Base-by-base conservation (phyloP, 169 alveolate genomes). In the Haemoproteus tartakovskyi region DNA sequence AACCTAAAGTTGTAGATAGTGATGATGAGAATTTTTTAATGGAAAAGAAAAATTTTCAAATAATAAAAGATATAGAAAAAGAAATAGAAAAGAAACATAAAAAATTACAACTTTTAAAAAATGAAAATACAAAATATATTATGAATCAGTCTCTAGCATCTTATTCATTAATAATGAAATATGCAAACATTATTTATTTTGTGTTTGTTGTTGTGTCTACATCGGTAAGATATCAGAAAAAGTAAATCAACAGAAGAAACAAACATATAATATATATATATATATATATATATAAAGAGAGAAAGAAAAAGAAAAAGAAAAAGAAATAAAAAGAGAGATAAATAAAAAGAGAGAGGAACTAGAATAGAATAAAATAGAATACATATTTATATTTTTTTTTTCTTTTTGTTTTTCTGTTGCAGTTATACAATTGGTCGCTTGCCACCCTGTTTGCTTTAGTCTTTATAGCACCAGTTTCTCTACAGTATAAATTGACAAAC, bases 401-500 rank as follows among this genome's bases (percentile, higher is more conserved):
- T 62, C 41, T 38, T 16, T 59, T 18, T 0, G 22, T 36, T 16
- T 18, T 45, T 6, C 26, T 54, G 18, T 54, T 41, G 8, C 51
- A 74, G 84, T 18, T 74, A 24, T 74, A 74, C 51, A 74, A 74
- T 22, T 74, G 84, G 84, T 56, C 84, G 3, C 57, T 57, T 29
- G n/a, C 84, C n/a, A 56, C 27, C 19, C 47, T 74, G 14, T 74
- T 74, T 45, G 19, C 51, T 30, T 21, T 74, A 30, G 21, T 56
- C 19, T 36, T 74, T 38, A 62, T 74, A 21, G 27, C 26, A 0
- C 84, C 84, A n/a, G 43, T 74, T 40, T 74, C 78, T 21, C 50
- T 74, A 57, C 78, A 74, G 30, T 57, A 74, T 26, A 36, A n/a
- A 14, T 57, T 43, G 19, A 18, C 12, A 22, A 18, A 21, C 27